Base-by-base conservation (phyloP, 2,329 filamentous ascomycete species). In the Ascochyta koolunga region DNA sequence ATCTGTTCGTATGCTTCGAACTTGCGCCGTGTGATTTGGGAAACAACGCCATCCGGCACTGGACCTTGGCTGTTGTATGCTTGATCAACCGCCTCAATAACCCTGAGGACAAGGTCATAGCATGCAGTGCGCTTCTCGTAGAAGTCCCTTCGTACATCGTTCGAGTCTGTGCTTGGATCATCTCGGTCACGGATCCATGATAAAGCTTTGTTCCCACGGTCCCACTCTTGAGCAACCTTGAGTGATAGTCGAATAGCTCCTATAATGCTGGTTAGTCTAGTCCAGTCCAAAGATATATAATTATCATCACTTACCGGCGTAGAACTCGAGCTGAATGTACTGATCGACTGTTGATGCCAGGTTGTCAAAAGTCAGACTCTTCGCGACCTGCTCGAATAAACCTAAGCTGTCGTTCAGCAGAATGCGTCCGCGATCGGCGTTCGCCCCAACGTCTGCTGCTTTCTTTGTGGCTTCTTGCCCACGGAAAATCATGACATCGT, bases 401-500 rank as follows among this genome's bases (percentile, higher is more conserved):
- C 87, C 86, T 64, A 97, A 76, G 75, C 93, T 97, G 73, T 98
- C 93, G 64, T 93, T 93, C 19, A 99, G 82, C 31, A 96, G 79
- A 38, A 87, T 87, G 29, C 93, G 86, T 5, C 89, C 90, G 46
- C 86, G 81, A 63, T 93, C 93, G 4, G 86, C 86, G 67, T 92
- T 91, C 4, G 83, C 79, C 9, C 87, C 86, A 41, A 90, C 86
- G 72, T 97, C 93, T 2, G 88, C 87, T 1, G 93, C 93, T 63
- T 91, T 86, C 80, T 96, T 96, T 47, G 98, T 80, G 67, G 93
- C 90, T 75, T 99, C 95, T 72, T 98, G 93, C 0, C 95, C 95
- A 76, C 96, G 98, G 86, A 99, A 99, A 64, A 97, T 93, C 60
- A 98, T 87, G 1, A 98, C 95, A 77, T 99, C 95, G 61, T 99